Percentiles rank a stretch among this genome's conserved stretches.
Conservation (phyloP, 352 stramenopile genomes). For the Phytophthora cactorum region DNA sequence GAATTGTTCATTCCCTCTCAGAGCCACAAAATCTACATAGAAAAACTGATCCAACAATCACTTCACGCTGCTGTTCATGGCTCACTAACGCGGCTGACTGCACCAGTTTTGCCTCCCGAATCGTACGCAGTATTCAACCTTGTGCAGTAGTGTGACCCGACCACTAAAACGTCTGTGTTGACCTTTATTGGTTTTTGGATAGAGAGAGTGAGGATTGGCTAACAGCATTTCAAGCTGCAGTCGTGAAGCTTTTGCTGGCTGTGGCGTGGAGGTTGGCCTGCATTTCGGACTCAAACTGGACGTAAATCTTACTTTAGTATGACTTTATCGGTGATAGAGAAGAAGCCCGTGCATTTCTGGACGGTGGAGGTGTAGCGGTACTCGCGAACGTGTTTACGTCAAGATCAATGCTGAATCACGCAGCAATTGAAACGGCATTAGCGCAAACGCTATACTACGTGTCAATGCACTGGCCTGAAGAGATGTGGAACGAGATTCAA, state of each 20-base stretch:
- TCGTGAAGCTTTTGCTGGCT: slow-evolving; percentile 32
- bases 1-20: slow-evolving; percentile 1
- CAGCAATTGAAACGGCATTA: slow-evolving; percentile 17
- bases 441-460: slow-evolving; percentile 29
- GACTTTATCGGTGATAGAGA: slow-evolving; percentile 8
- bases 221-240: slow-evolving; percentile 12
- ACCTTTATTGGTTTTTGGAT: slow-evolving; percentile 1
- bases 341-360: slow-evolving; percentile 19
- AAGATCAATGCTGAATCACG: neutral
- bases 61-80: slow-evolving; percentile 13
- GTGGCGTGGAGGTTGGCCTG: slow-evolving; percentile 35
- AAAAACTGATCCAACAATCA: slow-evolving; percentile 23
- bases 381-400: slow-evolving; percentile 14
- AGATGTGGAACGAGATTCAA: slow-evolving; percentile 28
- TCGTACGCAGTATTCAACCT: slow-evolving; percentile 6
- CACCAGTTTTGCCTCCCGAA: slow-evolving; percentile 2
- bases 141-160: no score
- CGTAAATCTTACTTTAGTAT: neutral
- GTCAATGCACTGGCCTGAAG: slow-evolving; percentile 24
- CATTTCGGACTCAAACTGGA: neutral
- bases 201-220: slow-evolving; percentile 13
- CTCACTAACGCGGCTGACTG: slow-evolving; percentile 12
- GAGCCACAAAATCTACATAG: slow-evolving; percentile 15
- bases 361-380: slow-evolving; percentile 15
- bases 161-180: neutral